These are phyloP conservation scores for Gastrodia elata DNA, from an alignment of 106 monocot genomes.

Conservation along the genomic window DNA sequence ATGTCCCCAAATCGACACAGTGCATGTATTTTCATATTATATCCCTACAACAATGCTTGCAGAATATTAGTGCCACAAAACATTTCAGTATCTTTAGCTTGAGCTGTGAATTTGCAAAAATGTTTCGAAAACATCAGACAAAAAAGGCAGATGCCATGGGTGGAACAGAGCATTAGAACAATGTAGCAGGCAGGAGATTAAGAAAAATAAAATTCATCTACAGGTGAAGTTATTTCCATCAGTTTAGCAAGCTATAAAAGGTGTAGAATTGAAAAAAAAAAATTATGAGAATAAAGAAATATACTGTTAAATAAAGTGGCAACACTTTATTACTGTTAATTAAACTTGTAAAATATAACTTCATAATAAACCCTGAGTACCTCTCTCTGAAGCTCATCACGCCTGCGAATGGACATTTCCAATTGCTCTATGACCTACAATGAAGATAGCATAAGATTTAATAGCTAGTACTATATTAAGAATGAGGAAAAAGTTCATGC, in stretches of 20 bases:
- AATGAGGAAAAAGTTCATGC: neutral
- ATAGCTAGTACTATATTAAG: slow-evolving; percentile 5
- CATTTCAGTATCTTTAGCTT: neutral
- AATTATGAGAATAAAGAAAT: neutral
- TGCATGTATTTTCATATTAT: neutral
- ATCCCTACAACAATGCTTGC: neutral
- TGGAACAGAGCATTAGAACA: neutral
- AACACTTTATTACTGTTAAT: neutral
- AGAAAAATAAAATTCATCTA: neutral
- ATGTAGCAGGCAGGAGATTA: neutral
- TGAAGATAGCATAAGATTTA: neutral
- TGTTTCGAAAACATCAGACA: neutral
- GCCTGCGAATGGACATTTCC: slow-evolving; percentile 34
- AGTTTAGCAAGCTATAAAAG: neutral
- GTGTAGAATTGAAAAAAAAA: neutral
- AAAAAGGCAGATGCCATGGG: neutral
- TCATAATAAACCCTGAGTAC: slow-evolving; percentile 11
- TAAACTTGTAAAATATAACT: neutral
- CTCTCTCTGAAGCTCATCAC: slow-evolving; percentile 70
- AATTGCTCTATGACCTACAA: slow-evolving; percentile 50
- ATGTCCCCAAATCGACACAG: neutral
- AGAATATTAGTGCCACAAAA: neutral
- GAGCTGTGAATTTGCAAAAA: neutral
- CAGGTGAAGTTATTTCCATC: neutral
- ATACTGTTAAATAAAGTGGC: neutral